A percentile compares a stretch with the other conserved stretches of the same genome.
Conservation (phyloP, 1,139 yeast genomes). For the Taiozyma sp. region DNA sequence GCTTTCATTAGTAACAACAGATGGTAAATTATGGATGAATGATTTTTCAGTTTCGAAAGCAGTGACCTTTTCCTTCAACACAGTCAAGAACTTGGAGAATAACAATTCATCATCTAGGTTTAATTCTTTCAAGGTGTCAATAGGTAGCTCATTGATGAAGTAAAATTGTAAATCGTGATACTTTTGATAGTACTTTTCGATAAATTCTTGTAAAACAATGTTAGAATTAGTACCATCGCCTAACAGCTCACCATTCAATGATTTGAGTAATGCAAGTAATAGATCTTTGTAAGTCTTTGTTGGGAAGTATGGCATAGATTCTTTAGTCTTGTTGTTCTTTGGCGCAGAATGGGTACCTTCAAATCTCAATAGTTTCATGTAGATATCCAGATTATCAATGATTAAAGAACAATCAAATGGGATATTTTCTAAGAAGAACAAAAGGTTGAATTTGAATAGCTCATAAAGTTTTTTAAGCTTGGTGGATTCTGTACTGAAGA, state of each 20-base stretch:
- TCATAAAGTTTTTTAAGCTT: conserved; percentile 67
- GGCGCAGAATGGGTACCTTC: conserved; percentile 51
- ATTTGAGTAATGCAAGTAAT: conserved; percentile 39
- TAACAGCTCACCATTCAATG: conserved; percentile 35
- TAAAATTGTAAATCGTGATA: conserved; percentile 68
- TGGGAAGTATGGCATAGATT: conserved; percentile 56
- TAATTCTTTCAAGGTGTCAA: conserved; percentile 19
- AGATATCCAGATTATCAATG: conserved; percentile 59
- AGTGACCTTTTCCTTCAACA: conserved; percentile 31
- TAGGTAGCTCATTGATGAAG: conserved; percentile 41
- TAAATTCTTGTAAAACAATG: conserved; percentile 56
- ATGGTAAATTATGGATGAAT: conserved; percentile 46
- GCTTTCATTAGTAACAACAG: conserved; percentile 47
- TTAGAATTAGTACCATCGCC: conserved; percentile 48
- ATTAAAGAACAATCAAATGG: conserved; percentile 32
- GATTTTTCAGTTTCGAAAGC: conserved; percentile 25
- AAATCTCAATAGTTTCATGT: conserved; percentile 54
- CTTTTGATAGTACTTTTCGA: conserved; percentile 46
- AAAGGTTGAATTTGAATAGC: conserved; percentile 43
- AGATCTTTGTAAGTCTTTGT: conserved; percentile 46
- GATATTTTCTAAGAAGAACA: conserved; percentile 37
- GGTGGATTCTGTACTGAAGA: conserved; percentile 41
- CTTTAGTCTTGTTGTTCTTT: conserved; percentile 35
- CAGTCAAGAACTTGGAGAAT: conserved; percentile 33
- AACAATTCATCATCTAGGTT: conserved; percentile 8